Percentiles rank a stretch among this genome's conserved stretches.
Conservation (phyloP, 805 yeast genomes). For the Candida ascalaphidarum region DNA sequence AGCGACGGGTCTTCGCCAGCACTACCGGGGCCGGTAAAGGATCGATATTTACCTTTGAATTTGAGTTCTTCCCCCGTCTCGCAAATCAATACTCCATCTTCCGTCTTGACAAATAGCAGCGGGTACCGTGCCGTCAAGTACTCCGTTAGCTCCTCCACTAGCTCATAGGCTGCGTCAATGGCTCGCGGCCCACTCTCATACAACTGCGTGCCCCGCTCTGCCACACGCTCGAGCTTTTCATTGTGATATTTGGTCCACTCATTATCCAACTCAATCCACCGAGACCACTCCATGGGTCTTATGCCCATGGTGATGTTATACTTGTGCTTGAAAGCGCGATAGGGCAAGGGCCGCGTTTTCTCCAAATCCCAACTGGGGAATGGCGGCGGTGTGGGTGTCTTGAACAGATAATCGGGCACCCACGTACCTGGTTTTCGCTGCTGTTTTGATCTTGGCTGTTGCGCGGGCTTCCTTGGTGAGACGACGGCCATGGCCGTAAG, state of each 20-base stretch:
- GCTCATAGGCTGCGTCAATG: conserved; percentile 46
- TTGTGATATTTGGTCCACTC: conserved; percentile 53
- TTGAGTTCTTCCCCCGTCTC: conserved; percentile 45
- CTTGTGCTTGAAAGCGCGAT: conserved; percentile 58
- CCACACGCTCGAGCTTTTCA: conserved; percentile 42
- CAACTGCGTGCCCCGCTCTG: conserved; percentile 35
- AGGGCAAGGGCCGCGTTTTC: conserved; percentile 49
- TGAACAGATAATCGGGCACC: conserved; percentile 41
- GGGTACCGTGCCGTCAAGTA: conserved; percentile 56
- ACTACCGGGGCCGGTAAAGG: conserved; percentile 11
- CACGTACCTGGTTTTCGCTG: conserved; percentile 41
- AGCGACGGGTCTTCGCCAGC: conserved; percentile 47
- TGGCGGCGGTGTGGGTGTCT: conserved; percentile 41
- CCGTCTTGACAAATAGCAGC: conserved; percentile 36
- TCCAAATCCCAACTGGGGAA: conserved; percentile 41
- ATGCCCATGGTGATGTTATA: conserved; percentile 66
- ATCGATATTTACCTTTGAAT: conserved; percentile 13
- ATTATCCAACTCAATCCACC: conserved; percentile 63
- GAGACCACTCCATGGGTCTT: conserved; percentile 49
- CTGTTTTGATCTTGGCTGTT: conserved; percentile 26
- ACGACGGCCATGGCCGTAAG: too few species aligned
- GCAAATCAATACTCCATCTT: conserved; percentile 40
- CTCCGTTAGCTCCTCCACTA: conserved; percentile 41
- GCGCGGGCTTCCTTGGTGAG: too few species aligned
- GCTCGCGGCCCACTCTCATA: conserved; percentile 47